A percentile compares a stretch with the other conserved stretches of the same genome.
Evolutionary conservation across 306 rosid genomes (phyloP).

Genomic region (Benincasa hispida): DNA sequence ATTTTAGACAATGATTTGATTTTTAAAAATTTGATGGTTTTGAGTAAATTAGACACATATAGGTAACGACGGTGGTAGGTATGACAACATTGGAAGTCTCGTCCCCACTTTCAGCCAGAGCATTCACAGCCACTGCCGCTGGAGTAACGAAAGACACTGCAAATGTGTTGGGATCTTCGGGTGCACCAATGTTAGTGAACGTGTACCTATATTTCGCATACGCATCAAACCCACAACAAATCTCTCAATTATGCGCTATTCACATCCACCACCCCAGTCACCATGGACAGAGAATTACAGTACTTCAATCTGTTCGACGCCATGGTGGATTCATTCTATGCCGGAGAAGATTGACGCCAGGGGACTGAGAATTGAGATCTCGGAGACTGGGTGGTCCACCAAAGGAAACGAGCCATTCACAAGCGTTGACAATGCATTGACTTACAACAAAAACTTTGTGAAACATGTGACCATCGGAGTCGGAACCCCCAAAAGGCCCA

Average conservation of each 20-base stretch:
- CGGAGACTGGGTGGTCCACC: slow-evolving; percentile 34
- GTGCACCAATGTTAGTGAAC: background rate
- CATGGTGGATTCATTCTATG: slow-evolving; percentile 21
- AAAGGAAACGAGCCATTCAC: slow-evolving; percentile 24
- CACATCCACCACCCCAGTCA: background rate
- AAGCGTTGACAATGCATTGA: background rate
- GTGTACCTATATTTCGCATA: slow-evolving; percentile 23
- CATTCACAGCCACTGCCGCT: background rate
- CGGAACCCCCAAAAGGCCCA: slow-evolving; percentile 30
- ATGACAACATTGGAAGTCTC: background rate
- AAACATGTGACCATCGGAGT: background rate
- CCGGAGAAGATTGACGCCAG: slow-evolving; percentile 12
- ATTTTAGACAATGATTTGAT: too few species aligned
- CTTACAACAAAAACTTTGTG: slow-evolving; percentile 20
- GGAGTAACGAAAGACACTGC: background rate
- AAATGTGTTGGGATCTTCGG: background rate
- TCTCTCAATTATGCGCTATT: slow-evolving; percentile 3
- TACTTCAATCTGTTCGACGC: slow-evolving; percentile 22
- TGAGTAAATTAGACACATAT: too few species aligned
- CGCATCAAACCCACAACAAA: slow-evolving; percentile 1
- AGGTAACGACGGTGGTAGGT: slow-evolving; percentile 23
- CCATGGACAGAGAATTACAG: slow-evolving; percentile 3
- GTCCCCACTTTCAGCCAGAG: slow-evolving; percentile 8
- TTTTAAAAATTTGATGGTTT: too few species aligned
- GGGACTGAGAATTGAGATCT: slow-evolving; percentile 10